A percentile compares a stretch with the other conserved stretches of the same genome.
Conservation (phyloP, 371 early-diverging fungal genomes). For the Mortierella sp. region DNA sequence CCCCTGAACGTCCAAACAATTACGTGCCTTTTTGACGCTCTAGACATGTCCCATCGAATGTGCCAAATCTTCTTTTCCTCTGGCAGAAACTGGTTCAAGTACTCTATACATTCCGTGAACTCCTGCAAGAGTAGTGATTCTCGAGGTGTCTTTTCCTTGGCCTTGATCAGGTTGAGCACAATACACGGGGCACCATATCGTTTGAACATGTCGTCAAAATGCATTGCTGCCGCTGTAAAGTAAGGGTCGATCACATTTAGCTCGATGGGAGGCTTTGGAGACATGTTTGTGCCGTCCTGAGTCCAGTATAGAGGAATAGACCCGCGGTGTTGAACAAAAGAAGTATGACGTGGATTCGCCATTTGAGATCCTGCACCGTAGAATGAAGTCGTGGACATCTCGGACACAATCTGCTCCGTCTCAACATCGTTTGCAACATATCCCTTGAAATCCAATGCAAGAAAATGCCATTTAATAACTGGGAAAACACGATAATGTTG, state of each 20-base stretch:
- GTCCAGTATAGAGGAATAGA: constrained; percentile 97
- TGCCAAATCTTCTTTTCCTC: constrained; percentile 85
- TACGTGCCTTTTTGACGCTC: constrained; percentile 90
- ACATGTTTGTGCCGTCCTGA: constrained; percentile 91
- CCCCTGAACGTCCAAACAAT: too few species aligned
- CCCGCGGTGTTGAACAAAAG: constrained; percentile 96
- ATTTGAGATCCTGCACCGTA: constrained; percentile 43
- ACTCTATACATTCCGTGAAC: constrained; percentile 81
- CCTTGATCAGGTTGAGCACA: constrained; percentile 93
- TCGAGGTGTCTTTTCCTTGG: constrained; percentile 88
- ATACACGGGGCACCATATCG: constrained; percentile 92
- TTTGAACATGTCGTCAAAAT: constrained; percentile 90
- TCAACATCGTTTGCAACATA: constrained; percentile 99
- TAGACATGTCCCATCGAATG: constrained; percentile 97
- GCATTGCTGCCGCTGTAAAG: constrained; percentile 89
- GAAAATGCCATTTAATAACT: background rate
- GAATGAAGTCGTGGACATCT: constrained; percentile 85
- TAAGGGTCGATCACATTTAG: constrained; percentile 92
- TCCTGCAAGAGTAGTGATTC: constrained; percentile 91
- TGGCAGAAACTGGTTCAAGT: constrained; percentile 91
- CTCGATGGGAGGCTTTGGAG: constrained; percentile 96
- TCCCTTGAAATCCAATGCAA: constrained; percentile 67
- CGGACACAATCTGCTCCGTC: constrained; percentile 97
- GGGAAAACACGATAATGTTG: background rate
- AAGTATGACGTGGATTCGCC: constrained; percentile 84